These are phyloP conservation scores for Leishmania gerbilli DNA, from an alignment of 208 protist species.

Conservation along the genomic window DNA sequence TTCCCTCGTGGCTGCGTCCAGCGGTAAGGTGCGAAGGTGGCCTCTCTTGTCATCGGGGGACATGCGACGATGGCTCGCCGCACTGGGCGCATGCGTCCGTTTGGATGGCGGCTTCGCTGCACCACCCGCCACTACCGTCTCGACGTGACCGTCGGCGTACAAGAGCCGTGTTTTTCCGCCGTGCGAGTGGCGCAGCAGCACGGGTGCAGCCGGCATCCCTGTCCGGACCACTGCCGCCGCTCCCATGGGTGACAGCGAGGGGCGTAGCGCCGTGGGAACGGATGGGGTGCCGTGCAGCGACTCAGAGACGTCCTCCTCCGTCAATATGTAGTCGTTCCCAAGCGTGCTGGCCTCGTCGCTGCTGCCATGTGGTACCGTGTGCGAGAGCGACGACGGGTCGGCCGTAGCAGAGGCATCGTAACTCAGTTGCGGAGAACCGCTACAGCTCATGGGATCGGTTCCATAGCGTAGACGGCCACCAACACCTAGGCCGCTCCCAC, in stretches of 20 bases:
- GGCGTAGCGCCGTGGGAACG: background rate
- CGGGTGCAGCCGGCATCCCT: background rate
- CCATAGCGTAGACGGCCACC: background rate
- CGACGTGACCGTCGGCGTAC: constrained; percentile 43
- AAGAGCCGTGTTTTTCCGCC: constrained; percentile 45
- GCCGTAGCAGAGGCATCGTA: background rate
- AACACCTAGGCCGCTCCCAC: too few species aligned
- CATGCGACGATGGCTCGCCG: background rate
- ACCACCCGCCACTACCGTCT: constrained; percentile 1
- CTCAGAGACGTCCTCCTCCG: too few species aligned
- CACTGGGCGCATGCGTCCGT: background rate
- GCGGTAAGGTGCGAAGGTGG: background rate
- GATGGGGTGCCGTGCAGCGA: background rate
- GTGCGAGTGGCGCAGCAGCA: constrained; percentile 43
- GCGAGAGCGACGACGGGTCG: background rate
- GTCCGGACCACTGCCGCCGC: background rate
- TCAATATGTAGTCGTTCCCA: background rate
- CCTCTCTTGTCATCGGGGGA: background rate
- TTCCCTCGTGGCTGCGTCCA: background rate
- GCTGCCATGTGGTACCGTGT: background rate
- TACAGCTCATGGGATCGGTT: background rate
- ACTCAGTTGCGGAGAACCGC: too few species aligned
- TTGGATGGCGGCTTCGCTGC: background rate
- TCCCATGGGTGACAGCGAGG: background rate
- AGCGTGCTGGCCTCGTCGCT: background rate